These are phyloP conservation scores for Komagataella pseudopastoris DNA, from an alignment of 805 yeast species.

Conservation along the genomic window DNA sequence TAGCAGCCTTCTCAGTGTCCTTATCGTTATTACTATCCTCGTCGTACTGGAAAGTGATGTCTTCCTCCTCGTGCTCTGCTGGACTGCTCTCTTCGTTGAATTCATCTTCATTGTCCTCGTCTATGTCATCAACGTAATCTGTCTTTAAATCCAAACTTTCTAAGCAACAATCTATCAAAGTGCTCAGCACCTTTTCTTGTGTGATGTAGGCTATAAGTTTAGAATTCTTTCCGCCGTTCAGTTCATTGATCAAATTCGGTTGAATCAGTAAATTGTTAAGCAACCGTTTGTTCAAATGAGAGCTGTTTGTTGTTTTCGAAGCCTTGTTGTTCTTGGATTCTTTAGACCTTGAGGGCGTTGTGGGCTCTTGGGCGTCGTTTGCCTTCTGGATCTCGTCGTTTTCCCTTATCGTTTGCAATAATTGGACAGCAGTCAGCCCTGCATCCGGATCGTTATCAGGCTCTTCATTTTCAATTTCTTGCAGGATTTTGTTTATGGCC, in stretches of 20 bases:
- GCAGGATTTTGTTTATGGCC: slow-evolving; percentile 19
- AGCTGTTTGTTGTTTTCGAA: neutral
- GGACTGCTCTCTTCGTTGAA: neutral
- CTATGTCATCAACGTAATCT: slow-evolving; percentile 5
- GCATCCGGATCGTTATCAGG: slow-evolving; percentile 5
- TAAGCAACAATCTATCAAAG: slow-evolving; percentile 16
- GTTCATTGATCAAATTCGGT: slow-evolving; percentile 20
- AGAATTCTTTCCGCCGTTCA: slow-evolving; percentile 19
- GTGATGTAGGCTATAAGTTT: slow-evolving; percentile 18
- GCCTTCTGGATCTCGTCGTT: slow-evolving; percentile 8
- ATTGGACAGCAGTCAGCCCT: slow-evolving; percentile 6
- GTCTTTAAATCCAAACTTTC: slow-evolving; percentile 11
- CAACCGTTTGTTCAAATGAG: slow-evolving; percentile 12
- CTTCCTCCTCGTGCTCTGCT: neutral
- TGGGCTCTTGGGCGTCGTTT: neutral
- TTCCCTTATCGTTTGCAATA: slow-evolving; percentile 20
- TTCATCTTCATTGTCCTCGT: neutral
- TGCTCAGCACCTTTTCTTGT: slow-evolving; percentile 15
- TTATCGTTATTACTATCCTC: neutral
- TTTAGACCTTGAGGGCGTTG: neutral
- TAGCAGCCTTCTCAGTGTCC: neutral
- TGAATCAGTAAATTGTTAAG: slow-evolving; percentile 21
- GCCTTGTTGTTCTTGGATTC: neutral
- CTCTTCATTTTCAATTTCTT: slow-evolving; percentile 22
- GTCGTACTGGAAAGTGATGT: neutral